A percentile compares a stretch with the other conserved stretches of the same genome.
phyloP scores from a whole-genome alignment of 805 yeast genomes.

The Candida taoyuanica region DNA sequence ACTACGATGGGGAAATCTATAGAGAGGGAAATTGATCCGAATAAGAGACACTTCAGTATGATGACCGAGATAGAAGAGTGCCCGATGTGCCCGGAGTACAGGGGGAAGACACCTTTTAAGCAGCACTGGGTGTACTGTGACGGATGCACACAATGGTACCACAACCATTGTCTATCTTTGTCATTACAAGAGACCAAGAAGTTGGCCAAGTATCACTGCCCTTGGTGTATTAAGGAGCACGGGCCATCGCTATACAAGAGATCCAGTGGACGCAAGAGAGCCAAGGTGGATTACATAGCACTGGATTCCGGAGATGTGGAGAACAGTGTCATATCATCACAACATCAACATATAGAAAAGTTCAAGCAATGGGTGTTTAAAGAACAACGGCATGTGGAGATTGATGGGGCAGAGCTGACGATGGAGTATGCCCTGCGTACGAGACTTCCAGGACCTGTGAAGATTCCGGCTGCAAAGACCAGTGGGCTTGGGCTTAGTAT shows the following conservation, averaged over 20 bases:
- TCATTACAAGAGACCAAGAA: constrained; percentile 32
- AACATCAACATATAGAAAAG: constrained; percentile 51
- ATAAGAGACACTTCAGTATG: no score
- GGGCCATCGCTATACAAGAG: constrained; percentile 52
- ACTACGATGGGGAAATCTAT: no score
- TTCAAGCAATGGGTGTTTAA: constrained; percentile 19
- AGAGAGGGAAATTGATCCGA: no score
- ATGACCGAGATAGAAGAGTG: constrained; percentile 8
- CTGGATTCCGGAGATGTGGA: constrained; percentile 63
- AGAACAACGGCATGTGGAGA: constrained; percentile 11
- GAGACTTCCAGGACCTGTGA: constrained; percentile 40
- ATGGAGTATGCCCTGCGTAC: constrained; percentile 32
- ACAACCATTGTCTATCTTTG: constrained; percentile 43
- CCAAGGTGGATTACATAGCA: constrained; percentile 73
- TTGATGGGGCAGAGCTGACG: constrained; percentile 31
- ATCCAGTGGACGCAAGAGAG: constrained; percentile 47
- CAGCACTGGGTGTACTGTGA: constrained; percentile 55
- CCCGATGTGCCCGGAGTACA: constrained; percentile 11
- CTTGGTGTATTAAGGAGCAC: constrained; percentile 35
- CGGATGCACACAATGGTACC: constrained; percentile 44
- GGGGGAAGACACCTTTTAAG: constrained; percentile 7
- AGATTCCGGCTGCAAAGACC: constrained; percentile 33
- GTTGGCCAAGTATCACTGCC: constrained; percentile 53
- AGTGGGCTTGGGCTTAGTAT: constrained; percentile 42
- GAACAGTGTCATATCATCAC: constrained; percentile 10